Conservation (phyloP, 495 filamentous ascomycete species). For the Talaromyces stipitatus region DNA sequence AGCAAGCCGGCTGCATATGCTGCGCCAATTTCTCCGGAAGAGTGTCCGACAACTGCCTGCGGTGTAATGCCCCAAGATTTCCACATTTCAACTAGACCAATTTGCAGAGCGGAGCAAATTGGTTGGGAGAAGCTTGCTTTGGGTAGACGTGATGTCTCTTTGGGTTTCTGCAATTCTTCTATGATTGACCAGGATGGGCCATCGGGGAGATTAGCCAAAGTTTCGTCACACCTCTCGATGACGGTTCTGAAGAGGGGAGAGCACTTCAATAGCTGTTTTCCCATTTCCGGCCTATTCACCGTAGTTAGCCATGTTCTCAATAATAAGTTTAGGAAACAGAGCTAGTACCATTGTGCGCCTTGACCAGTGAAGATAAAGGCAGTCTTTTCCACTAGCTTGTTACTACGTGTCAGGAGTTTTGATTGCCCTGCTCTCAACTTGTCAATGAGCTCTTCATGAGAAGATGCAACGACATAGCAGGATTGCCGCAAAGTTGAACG, state of each 20-base stretch:
- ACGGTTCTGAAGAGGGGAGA: slow-evolving; percentile 26
- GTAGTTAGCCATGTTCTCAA: neutral
- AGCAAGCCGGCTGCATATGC: slow-evolving; percentile 19
- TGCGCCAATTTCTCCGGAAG: slow-evolving; percentile 19
- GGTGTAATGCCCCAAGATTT: slow-evolving; percentile 1
- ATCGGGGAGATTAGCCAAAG: slow-evolving; percentile 29
- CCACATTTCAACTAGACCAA: neutral
- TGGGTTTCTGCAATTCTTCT: slow-evolving; percentile 9
- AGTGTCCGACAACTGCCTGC: slow-evolving; percentile 16
- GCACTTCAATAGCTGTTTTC: slow-evolving; percentile 19
- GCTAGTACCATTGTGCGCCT: slow-evolving; percentile 6
- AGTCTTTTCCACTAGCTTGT: neutral
- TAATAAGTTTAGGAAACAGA: neutral
- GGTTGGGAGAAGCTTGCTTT: slow-evolving; percentile 3
- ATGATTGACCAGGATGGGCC: slow-evolving; percentile 41
- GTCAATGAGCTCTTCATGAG: slow-evolving; percentile 4
- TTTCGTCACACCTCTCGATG: slow-evolving; percentile 34
- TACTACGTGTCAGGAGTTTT: neutral
- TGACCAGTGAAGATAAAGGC: slow-evolving; percentile 7
- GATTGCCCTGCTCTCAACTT: neutral
- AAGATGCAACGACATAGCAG: neutral
- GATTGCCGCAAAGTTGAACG: slow-evolving; percentile 1
- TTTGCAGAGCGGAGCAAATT: slow-evolving; percentile 2
- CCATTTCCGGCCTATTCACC: slow-evolving; percentile 31
- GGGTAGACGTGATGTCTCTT: slow-evolving; percentile 9